Base-by-base conservation (phyloP, 768 basidiomycete species). In the Kwoniella heveanensis region DNA sequence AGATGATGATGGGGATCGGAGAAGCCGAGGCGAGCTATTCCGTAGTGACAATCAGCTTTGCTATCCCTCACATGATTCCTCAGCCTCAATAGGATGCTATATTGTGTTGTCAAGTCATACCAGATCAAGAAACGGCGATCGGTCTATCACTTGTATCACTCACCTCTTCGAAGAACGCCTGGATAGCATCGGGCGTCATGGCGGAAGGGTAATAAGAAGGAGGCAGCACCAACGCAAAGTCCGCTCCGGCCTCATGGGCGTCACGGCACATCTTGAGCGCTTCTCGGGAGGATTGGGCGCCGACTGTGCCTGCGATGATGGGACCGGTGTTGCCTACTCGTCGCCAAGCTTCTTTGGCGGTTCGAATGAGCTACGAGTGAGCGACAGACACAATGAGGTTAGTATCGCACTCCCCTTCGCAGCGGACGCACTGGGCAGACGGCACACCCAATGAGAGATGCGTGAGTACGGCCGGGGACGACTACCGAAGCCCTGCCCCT, bases 1-100 rank as follows among this genome's bases (percentile, higher is more conserved):
- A 80, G 54, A 80, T 69, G 29, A 79, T 61, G 32, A 80, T 64
- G 1, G 79, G 79, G 27, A 80, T 62, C 9, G 75, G 74, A 7
- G 76, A 76, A 12, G 67, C 66, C 48, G 77, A 76, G 24, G 79
- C 78, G 54, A 80, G 58, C 78, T 79, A 32, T 44, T 27, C 7
- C n/a, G 26, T 2, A 27, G 30, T 5, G n/a, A 32, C 30, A 4
- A 24, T 24, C 22, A 50, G 22, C 22, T 27, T 22, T 25, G n/a
- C n/a, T n/a, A n/a, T n/a, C n/a, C n/a, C n/a, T n/a, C n/a, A n/a
- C n/a, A n/a, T n/a, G n/a, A n/a, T n/a, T n/a, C n/a, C n/a, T n/a
- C n/a, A n/a, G n/a, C n/a, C n/a, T n/a, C n/a, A n/a, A n/a, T n/a
- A n/a, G n/a, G n/a, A n/a, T n/a, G n/a, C n/a, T n/a, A n/a, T n/a